phyloP scores from a whole-genome alignment of 805 yeast species.

The Brettanomyces bruxellensis region DNA sequence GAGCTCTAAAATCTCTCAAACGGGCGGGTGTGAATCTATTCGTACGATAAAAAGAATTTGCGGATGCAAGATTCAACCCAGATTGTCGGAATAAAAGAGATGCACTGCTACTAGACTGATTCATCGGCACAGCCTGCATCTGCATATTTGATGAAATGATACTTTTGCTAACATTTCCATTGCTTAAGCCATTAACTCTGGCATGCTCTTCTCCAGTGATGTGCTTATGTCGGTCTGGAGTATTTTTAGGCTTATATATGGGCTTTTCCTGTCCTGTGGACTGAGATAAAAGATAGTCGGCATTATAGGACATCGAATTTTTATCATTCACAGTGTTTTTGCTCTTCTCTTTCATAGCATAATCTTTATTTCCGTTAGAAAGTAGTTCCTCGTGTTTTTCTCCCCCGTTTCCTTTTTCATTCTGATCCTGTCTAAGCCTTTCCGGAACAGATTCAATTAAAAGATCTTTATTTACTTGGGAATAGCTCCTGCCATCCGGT shows the following conservation, averaged over 20 bases:
- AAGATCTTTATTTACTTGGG: neutral
- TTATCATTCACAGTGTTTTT: too few species aligned
- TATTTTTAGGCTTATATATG: slow-evolving; percentile 2
- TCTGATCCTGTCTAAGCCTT: neutral
- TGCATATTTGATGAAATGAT: neutral
- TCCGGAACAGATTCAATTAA: neutral
- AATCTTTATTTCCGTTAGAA: too few species aligned
- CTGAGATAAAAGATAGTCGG: slow-evolving; percentile 31
- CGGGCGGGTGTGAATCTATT: neutral
- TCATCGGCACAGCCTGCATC: slow-evolving; percentile 1
- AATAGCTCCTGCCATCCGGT: neutral
- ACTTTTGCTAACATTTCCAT: neutral
- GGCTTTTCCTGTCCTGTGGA: slow-evolving; percentile 42
- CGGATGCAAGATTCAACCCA: slow-evolving; percentile 8
- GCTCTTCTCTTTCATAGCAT: too few species aligned
- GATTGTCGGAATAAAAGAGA: slow-evolving; percentile 20
- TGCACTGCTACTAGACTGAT: slow-evolving; percentile 4
- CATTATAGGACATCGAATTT: neutral
- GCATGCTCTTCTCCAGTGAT: neutral
- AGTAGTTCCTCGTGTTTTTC: neutral
- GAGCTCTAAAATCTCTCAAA: neutral
- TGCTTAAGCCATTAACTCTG: neutral
- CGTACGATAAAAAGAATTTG: neutral
- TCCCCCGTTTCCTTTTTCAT: neutral
- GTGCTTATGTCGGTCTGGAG: too few species aligned